Conservation (phyloP, 495 filamentous ascomycete genomes). For the Penicillium longicatenatum region DNA sequence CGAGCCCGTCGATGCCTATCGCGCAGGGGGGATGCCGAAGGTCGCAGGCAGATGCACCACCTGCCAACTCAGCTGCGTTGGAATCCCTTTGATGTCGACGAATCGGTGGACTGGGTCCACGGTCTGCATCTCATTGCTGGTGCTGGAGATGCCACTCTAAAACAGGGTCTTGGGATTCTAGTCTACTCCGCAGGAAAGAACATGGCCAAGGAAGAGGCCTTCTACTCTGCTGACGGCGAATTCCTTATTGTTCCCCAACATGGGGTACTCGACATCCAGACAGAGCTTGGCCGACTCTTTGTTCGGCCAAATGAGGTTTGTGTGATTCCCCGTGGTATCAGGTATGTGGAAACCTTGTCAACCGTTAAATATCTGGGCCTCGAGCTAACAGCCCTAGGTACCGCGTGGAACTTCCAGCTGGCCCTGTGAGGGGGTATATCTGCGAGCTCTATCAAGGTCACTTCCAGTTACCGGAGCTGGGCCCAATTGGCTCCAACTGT, state of each 20-base stretch:
- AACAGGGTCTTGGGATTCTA: conserved; percentile 78
- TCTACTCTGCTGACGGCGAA: conserved; percentile 91
- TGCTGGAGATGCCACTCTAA: conserved; percentile 79
- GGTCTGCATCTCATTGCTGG: conserved; percentile 77
- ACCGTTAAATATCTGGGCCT: background rate
- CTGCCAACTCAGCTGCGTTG: conserved; percentile 91
- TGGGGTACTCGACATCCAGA: conserved; percentile 81
- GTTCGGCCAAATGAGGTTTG: conserved; percentile 89
- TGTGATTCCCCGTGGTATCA: conserved; percentile 80
- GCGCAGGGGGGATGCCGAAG: conserved; percentile 50
- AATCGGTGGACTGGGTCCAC: conserved; percentile 75
- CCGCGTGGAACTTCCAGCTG: conserved; percentile 65
- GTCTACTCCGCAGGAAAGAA: conserved; percentile 79
- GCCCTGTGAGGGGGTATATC: conserved; percentile 78
- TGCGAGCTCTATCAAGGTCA: conserved; percentile 86
- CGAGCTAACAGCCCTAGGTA: conserved; percentile 47
- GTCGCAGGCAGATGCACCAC: conserved; percentile 58
- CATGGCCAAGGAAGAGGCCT: conserved; percentile 77
- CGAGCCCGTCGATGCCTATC: conserved; percentile 55
- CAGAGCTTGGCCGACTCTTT: conserved; percentile 77
- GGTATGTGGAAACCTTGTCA: conserved; percentile 18
- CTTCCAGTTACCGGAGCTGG: conserved; percentile 82
- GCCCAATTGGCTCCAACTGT: conserved; percentile 85
- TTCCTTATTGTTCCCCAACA: conserved; percentile 84
- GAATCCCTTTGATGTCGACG: conserved; percentile 82